Conservation (phyloP, 805 yeast species). For the Spathaspora passalidarum region DNA sequence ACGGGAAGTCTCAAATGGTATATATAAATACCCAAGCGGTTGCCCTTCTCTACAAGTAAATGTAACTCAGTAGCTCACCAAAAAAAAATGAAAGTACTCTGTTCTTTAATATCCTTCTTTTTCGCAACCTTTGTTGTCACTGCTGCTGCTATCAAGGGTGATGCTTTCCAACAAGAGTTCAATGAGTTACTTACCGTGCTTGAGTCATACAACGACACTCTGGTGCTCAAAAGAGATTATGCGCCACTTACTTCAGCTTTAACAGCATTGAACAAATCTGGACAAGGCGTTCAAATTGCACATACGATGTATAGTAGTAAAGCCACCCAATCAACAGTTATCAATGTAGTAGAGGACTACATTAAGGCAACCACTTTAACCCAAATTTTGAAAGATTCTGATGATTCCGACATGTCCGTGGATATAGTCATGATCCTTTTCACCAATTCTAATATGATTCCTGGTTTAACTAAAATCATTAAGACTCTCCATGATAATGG, state of each 20-base stretch:
- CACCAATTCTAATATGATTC: conserved; percentile 7
- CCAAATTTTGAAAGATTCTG: conserved; percentile 8
- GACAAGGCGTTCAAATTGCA: conserved; percentile 10
- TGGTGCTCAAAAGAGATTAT: conserved; percentile 7
- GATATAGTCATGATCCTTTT: conserved; percentile 11
- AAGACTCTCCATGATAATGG: conserved; percentile 9
- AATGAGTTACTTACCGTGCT: conserved; percentile 1
- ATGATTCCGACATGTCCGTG: conserved; percentile 11
- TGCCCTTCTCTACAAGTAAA: too few relatives aligned
- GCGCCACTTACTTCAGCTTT: conserved; percentile 10
- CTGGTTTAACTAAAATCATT: conserved; percentile 8
- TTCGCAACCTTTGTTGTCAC: conserved; percentile 9
- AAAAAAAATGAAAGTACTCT: conserved; percentile 10
- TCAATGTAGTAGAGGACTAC: conserved; percentile 8
- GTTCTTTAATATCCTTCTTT: conserved; percentile 7
- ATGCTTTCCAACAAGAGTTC: not conserved
- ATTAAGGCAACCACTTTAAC: conserved; percentile 9
- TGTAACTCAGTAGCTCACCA: too few relatives aligned
- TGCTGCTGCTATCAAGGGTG: conserved; percentile 2
- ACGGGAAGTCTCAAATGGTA: too few relatives aligned
- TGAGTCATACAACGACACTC: conserved; percentile 2
- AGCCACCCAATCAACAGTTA: conserved; percentile 6
- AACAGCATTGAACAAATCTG: conserved; percentile 11
- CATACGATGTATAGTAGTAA: conserved; percentile 9
- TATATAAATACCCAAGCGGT: too few relatives aligned